A percentile compares a stretch with the other conserved stretches of the same genome.
Evolutionary conservation across 306 rosid species (phyloP).

Genomic region (Prunus persica): DNA sequence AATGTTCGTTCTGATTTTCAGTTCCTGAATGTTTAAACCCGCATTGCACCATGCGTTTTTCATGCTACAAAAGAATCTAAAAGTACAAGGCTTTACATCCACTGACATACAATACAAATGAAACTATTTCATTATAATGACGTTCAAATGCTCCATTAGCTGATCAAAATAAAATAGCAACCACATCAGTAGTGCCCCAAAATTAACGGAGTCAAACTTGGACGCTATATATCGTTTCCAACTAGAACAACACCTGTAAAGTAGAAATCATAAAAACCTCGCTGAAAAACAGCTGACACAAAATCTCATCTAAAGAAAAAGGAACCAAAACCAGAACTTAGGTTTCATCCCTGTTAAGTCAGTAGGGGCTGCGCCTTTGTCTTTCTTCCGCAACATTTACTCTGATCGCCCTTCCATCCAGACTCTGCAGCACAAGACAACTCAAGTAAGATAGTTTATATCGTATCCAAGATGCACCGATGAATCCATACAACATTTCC

Average conservation of each 20-base stretch:
- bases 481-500: not conserved
- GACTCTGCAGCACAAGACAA: conserved; percentile 45
- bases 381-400: conserved; percentile 89
- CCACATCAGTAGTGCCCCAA: conserved; percentile 3
- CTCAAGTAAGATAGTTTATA: conserved; percentile 10
- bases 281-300: conserved; percentile 31
- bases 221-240: conserved; percentile 12
- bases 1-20: not conserved
- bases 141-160: not conserved
- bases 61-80: too few species aligned
- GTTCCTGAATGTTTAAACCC: not conserved
- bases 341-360: conserved; percentile 36
- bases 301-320: conserved; percentile 29
- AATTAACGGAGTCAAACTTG: conserved; percentile 11
- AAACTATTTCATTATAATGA: not conserved
- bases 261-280: conserved; percentile 21
- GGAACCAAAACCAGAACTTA: conserved; percentile 17
- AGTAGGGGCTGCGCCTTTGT: conserved; percentile 61
- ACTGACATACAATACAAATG: not conserved
- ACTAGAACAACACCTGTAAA: conserved; percentile 13
- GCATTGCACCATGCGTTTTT: too few species aligned
- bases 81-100: not conserved
- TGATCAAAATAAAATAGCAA: not conserved
- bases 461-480: not conserved
- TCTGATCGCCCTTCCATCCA: conserved; percentile 82